A percentile compares a stretch with the other conserved stretches of the same genome.
phyloP scores from a whole-genome alignment of 164 flowering plant genomes.

The Nelumbo lutea region DNA sequence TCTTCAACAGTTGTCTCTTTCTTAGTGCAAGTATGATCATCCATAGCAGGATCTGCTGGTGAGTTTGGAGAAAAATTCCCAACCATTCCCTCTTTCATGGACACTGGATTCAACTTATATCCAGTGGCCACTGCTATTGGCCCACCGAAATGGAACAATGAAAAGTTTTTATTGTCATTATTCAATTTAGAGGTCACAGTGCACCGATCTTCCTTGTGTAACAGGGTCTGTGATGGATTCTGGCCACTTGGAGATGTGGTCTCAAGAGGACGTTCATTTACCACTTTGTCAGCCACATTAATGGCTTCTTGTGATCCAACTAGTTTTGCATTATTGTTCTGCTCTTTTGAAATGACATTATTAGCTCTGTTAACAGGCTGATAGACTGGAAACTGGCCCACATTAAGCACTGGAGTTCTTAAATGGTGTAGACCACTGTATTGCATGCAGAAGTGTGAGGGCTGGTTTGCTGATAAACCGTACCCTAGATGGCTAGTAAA shows the following conservation, averaged over 20 bases:
- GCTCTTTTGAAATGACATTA: slow-evolving; percentile 33
- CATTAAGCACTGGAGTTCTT: slow-evolving; percentile 40
- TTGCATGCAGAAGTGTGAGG: slow-evolving; percentile 58
- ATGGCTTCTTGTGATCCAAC: slow-evolving; percentile 21
- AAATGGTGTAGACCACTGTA: slow-evolving; percentile 55
- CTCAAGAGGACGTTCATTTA: background rate
- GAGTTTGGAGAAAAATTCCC: slow-evolving; percentile 30
- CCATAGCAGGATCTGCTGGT: slow-evolving; percentile 28
- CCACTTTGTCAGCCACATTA: slow-evolving; percentile 14
- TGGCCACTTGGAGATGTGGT: slow-evolving; percentile 14
- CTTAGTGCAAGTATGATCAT: slow-evolving; percentile 33
- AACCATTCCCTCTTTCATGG: slow-evolving; percentile 29
- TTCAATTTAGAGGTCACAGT: slow-evolving; percentile 24
- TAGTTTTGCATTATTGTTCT: slow-evolving; percentile 20
- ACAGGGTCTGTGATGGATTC: slow-evolving; percentile 12
- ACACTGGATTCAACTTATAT: slow-evolving; percentile 19
- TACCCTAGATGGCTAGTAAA: slow-evolving; percentile 53
- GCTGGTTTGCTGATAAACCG: slow-evolving; percentile 47
- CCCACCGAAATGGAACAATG: slow-evolving; percentile 91
- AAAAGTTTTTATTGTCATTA: slow-evolving; percentile 42
- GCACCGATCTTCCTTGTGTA: slow-evolving; percentile 19
- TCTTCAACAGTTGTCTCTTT: slow-evolving; percentile 62
- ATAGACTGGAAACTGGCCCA: slow-evolving; percentile 48
- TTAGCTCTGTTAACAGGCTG: slow-evolving; percentile 42
- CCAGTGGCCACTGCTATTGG: slow-evolving; percentile 60